These are phyloP conservation scores for Phialophora verrucosa DNA, from an alignment of 2,329 filamentous ascomycete species.

Conservation along the genomic window DNA sequence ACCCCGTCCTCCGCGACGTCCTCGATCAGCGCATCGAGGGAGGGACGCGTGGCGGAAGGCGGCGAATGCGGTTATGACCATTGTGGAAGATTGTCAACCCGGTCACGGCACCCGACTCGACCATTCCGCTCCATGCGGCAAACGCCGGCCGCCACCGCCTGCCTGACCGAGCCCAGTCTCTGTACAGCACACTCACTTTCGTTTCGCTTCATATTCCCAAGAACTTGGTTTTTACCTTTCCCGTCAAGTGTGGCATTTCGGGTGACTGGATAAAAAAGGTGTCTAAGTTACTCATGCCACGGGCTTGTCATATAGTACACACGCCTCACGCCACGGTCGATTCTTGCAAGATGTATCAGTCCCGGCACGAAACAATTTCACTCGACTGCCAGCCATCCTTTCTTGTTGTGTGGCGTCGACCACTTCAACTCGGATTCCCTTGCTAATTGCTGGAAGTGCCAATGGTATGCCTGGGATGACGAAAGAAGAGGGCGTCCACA, in stretches of 20 bases:
- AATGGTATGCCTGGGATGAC: neutral
- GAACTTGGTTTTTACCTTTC: neutral
- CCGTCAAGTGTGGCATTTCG: neutral
- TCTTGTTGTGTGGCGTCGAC: neutral
- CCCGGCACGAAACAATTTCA: neutral
- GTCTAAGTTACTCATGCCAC: neutral
- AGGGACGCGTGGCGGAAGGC: conserved; percentile 76
- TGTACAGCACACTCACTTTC: conserved; percentile 22
- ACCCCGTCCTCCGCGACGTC: conserved; percentile 78
- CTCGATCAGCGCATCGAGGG: conserved; percentile 85
- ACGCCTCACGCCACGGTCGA: neutral
- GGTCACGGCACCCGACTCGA: neutral
- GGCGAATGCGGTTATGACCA: conserved; percentile 53
- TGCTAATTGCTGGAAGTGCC: neutral
- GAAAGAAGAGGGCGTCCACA: neutral
- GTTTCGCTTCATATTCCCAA: conserved; percentile 7
- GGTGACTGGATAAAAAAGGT: neutral
- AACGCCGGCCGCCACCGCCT: neutral
- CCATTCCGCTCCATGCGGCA: neutral
- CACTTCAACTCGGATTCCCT: neutral
- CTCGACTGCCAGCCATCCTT: neutral
- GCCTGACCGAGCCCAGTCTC: conserved; percentile 1
- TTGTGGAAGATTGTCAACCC: neutral
- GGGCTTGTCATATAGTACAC: neutral
- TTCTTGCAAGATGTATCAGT: neutral